phyloP scores from a whole-genome alignment of 257 asterid genomes.

The Buddleja alternifolia region DNA sequence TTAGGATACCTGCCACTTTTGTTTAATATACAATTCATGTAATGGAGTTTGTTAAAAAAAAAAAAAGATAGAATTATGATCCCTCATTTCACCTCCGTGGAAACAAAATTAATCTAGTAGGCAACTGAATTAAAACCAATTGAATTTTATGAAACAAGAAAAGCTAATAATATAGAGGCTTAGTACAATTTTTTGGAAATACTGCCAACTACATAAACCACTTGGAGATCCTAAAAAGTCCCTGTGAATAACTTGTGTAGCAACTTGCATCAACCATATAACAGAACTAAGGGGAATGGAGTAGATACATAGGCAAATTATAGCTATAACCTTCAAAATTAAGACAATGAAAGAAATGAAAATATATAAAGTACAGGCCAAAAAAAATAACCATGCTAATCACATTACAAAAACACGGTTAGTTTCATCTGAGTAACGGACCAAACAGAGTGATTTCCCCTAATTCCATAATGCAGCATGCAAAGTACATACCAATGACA shows the following conservation, averaged over 20 bases:
- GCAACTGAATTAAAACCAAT: constrained; percentile 17
- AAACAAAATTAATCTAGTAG: constrained; percentile 8
- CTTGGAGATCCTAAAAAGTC: constrained; percentile 2
- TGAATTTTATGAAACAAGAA: constrained; percentile 6
- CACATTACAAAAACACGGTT: not conserved
- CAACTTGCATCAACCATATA: constrained; percentile 12
- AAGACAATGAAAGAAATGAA: not conserved
- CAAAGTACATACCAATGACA: constrained; percentile 74
- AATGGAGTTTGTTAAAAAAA: constrained; percentile 15
- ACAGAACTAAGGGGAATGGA: not conserved
- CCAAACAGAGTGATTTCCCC: constrained; percentile 1
- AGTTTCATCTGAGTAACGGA: constrained; percentile 12
- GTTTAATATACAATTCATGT: constrained; percentile 12
- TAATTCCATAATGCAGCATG: constrained; percentile 9
- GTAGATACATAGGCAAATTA: constrained; percentile 11
- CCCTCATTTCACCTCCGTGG: constrained; percentile 13
- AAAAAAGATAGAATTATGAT: constrained; percentile 1
- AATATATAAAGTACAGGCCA: constrained; percentile 15
- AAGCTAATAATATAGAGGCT: not conserved
- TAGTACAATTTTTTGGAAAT: constrained; percentile 2
- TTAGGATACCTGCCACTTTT: constrained; percentile 10
- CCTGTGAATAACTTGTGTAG: constrained; percentile 10
- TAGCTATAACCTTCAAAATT: not conserved
- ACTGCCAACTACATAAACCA: not conserved
- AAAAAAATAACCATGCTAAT: constrained; percentile 11